Evolutionary conservation across 2,329 filamentous ascomycete genomes (phyloP).

Genomic region (Nothopassalora personata): DNA sequence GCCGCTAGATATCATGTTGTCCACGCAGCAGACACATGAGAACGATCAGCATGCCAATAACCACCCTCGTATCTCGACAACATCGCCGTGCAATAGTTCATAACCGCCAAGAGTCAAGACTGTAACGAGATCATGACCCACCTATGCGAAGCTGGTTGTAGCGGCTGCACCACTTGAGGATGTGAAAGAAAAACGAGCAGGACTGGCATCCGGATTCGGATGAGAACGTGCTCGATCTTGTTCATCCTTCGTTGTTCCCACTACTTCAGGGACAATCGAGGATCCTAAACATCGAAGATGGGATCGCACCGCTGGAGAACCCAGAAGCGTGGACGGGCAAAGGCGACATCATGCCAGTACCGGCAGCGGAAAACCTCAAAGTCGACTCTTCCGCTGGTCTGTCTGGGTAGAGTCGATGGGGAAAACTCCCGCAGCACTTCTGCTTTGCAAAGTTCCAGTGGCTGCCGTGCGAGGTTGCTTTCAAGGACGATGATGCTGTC

Average conservation of each 20-base stretch:
- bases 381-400: conserved; percentile 3
- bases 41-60: not conserved
- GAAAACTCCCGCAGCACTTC: conserved; percentile 8
- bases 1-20: not conserved
- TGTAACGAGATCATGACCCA: not conserved
- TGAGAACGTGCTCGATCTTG: conserved; percentile 54
- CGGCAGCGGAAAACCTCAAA: conserved; percentile 6
- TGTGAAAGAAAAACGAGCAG: conserved; percentile 27
- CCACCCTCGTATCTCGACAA: not conserved
- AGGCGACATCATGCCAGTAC: conserved; percentile 24
- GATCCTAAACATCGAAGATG: conserved; percentile 32
- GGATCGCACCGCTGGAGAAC: conserved; percentile 27
- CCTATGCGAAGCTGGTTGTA: conserved; percentile 40
- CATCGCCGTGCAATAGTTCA: not conserved
- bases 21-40: not conserved
- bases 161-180: conserved; percentile 48
- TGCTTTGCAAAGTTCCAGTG: conserved; percentile 27
- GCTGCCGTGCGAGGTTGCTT: conserved; percentile 25
- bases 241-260: conserved; percentile 61
- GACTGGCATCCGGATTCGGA: conserved; percentile 60
- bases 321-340: conserved; percentile 30
- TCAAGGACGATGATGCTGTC: conserved; percentile 10
- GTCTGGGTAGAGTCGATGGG: not conserved
- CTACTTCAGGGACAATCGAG: conserved; percentile 50
- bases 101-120: not conserved